Evolutionary conservation across 345 rosid species (phyloP).

Genomic region (Melaleuca alternifolia): DNA sequence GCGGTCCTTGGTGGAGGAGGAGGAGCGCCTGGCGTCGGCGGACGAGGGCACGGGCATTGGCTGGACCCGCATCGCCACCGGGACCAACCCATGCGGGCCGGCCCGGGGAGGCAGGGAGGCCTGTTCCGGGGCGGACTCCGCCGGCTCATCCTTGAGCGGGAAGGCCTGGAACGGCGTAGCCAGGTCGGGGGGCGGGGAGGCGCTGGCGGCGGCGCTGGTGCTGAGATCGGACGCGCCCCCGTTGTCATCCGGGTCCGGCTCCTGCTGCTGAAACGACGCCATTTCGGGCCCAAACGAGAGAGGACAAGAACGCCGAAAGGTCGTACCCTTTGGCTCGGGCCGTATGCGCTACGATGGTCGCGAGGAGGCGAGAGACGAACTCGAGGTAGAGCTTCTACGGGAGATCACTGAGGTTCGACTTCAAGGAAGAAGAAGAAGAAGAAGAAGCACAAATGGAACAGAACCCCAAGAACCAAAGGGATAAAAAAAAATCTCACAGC

Average conservation of each 20-base stretch:
- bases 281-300: not conserved
- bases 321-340: too few relatives aligned
- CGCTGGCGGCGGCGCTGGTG: slow-evolving; percentile 18
- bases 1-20: slow-evolving; percentile 41
- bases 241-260: slow-evolving; percentile 15
- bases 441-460: not conserved
- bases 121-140: slow-evolving; percentile 15
- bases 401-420: not conserved
- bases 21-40: not conserved
- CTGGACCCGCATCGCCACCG: slow-evolving; percentile 12
- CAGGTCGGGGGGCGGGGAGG: slow-evolving; percentile 1
- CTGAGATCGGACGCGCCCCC: slow-evolving; percentile 29
- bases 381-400: not conserved
- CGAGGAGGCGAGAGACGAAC: not conserved
- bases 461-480: not conserved
- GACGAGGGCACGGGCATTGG: slow-evolving; percentile 2
- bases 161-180: slow-evolving; percentile 12
- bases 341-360: too few relatives aligned
- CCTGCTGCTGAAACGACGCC: not conserved
- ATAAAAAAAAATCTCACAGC: not conserved
- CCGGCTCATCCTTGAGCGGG: slow-evolving; percentile 30
- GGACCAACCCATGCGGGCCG: slow-evolving; percentile 7
- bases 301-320: not conserved
- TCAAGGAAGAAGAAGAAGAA: not conserved
- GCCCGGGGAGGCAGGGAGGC: not conserved